Evolutionary conservation across 2,329 filamentous ascomycete species (phyloP).

Genomic region (Phialophora chinensis): DNA sequence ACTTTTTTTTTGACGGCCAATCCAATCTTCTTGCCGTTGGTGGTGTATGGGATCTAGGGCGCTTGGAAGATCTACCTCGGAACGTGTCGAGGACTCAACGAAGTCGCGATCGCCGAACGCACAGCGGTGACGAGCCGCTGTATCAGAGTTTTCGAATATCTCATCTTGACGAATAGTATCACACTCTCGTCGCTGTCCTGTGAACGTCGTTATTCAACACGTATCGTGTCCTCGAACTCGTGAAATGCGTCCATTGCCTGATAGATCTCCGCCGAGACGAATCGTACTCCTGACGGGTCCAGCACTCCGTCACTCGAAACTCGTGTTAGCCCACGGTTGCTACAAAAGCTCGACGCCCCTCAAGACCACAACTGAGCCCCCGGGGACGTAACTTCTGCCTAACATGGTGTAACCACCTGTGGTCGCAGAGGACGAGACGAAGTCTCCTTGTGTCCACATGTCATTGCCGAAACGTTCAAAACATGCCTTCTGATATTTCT

Average conservation of each 20-base stretch:
- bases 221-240: slow-evolving; percentile 16
- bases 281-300: slow-evolving; percentile 87
- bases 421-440: slow-evolving; percentile 18
- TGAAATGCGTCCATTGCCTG: slow-evolving; percentile 55
- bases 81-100: slow-evolving; percentile 59
- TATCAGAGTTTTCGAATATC: neutral
- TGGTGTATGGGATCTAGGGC: slow-evolving; percentile 26
- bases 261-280: slow-evolving; percentile 93
- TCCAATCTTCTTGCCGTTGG: slow-evolving; percentile 32
- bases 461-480: slow-evolving; percentile 10
- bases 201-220: slow-evolving; percentile 22
- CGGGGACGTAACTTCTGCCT: slow-evolving; percentile 15
- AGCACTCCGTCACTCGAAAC: slow-evolving; percentile 47
- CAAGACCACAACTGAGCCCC: neutral
- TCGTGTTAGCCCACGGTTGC: neutral
- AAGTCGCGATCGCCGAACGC: slow-evolving; percentile 61
- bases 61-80: slow-evolving; percentile 26
- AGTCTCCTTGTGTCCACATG: slow-evolving; percentile 69
- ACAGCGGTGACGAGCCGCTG: slow-evolving; percentile 59
- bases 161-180: slow-evolving; percentile 29
- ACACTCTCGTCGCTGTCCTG: slow-evolving; percentile 25
- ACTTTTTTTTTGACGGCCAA: slow-evolving; percentile 24
- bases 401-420: slow-evolving; percentile 22
- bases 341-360: neutral
- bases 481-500: slow-evolving; percentile 4